Evolutionary conservation across 768 basidiomycete genomes (phyloP), one percentile per base, ranked within the genome.

Genomic region (Suillus hirtellus): DNA sequence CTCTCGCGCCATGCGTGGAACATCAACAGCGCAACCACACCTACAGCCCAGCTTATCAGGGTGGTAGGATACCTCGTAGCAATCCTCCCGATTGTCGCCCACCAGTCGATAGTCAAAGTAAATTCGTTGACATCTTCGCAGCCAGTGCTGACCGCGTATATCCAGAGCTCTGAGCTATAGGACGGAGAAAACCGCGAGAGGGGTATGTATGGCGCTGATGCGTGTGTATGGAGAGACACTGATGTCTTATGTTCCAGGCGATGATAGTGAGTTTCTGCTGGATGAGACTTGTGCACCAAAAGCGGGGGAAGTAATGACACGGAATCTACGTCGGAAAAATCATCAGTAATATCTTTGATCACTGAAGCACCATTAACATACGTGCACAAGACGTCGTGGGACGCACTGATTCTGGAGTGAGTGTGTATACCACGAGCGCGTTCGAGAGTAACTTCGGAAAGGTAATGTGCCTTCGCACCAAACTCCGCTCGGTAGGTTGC

Each of bases 41-140:
- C 93, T 2, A 89, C 77, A 2, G 87, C 81, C 90, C 95, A 97
- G 34, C 84, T 83, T 3, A 88, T 78, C 0, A 92, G 68, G 2
- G 88, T 87, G 38, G 86, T 88, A 54, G 89, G 83, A 76, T 93
- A 98, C 27, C 96, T 81, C 19, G 87, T 78, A 1, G 87, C 86
- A 73, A 86, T 82, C 43, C 90, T 81, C 2, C 92, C 92, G 7
- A 93, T 63, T 1, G 89, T 92, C 11, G 84, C 80, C 73, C 80
- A 78, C 86, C 88, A 87, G 71, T 95, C 92, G 8, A 96, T 70
- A 15, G 76, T 75, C n/a, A 96, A 70, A 2, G 72, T 67, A 4
- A 95, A 66, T 5, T 65, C 17, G 42, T 72, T 65, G 46, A 70
- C 74, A 42, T 65, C 71, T 42, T 65, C 56, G 72, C 93, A 95